phyloP scores from a whole-genome alignment of 1,284 basidiomycete genomes.

The Marasmius oreades region DNA sequence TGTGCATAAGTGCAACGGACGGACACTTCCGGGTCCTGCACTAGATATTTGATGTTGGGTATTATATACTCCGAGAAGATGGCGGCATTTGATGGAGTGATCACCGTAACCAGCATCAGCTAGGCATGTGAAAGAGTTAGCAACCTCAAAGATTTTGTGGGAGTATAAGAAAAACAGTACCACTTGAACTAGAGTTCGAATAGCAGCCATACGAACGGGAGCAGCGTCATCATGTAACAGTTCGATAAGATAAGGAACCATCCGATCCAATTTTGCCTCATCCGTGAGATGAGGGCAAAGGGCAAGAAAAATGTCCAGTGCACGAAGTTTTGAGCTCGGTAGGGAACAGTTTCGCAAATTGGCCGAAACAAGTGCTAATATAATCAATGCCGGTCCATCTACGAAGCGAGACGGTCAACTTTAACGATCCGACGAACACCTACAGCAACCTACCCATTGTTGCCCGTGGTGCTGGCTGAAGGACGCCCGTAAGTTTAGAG shows the following conservation, averaged over 20 bases:
- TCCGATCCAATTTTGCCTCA: slow-evolving; percentile 92
- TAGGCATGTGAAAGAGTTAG: slow-evolving; percentile 27
- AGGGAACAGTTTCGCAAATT: slow-evolving; percentile 88
- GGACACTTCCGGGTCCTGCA: slow-evolving; percentile 81
- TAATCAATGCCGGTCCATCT: slow-evolving; percentile 81
- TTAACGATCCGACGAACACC: slow-evolving; percentile 52
- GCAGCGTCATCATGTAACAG: slow-evolving; percentile 84
- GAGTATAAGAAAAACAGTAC: slow-evolving; percentile 43
- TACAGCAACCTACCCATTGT: slow-evolving; percentile 53
- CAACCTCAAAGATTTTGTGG: background rate
- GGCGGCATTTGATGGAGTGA: slow-evolving; percentile 84
- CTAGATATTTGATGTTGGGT: slow-evolving; percentile 82
- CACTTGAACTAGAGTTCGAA: slow-evolving; percentile 82
- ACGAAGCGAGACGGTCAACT: slow-evolving; percentile 35
- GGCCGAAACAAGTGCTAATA: slow-evolving; percentile 83
- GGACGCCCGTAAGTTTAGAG: slow-evolving; percentile 42
- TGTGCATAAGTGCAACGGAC: slow-evolving; percentile 90
- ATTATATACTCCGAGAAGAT: slow-evolving; percentile 96
- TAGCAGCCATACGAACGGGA: slow-evolving; percentile 74
- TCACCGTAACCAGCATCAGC: slow-evolving; percentile 83
- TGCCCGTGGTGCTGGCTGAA: slow-evolving; percentile 45
- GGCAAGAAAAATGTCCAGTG: slow-evolving; percentile 86
- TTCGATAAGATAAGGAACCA: slow-evolving; percentile 90
- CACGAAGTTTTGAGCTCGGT: slow-evolving; percentile 84
- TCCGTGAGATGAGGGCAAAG: slow-evolving; percentile 84